Evolutionary conservation across 2,329 filamentous ascomycete genomes (phyloP), one percentile per base, ranked within the genome.

Genomic region (Colletotrichum melonis): DNA sequence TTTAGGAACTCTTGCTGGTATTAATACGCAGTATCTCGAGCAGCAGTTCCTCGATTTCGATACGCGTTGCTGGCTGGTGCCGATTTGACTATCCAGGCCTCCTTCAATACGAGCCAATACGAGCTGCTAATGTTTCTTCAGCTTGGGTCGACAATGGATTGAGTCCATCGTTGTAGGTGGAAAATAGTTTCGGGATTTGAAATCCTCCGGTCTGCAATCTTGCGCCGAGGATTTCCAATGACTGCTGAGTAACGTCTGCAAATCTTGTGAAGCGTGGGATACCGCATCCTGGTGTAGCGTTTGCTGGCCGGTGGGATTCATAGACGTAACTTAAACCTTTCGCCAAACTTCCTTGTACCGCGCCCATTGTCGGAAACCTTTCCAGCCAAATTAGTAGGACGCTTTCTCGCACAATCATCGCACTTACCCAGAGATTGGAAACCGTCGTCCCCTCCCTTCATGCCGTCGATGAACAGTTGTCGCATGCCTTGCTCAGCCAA

Each of bases 321-420:
- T 22, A 49, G 42, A 35, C 32, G 59, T 46, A 32, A 42, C 67
- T 73, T 28, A 72, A 26, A 72, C 54, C 69, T 74, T 74, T 46
- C 63, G 68, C 88, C 88, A 91, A 22, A 88, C 81, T 67, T 91
- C 88, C 78, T 81, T 84, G 77, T 91, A 91, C 75, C 81, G 83
- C 59, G 89, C 88, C 89, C 89, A 91, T 79, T 88, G 88, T 72
- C 84, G 84, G 76, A 90, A 91, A 14, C 89, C 89, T 91, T 58
- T 8, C 7, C 32, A 24, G 12, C 55, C 54, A 35, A 26, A 60
- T 69, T 74, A 69, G 72, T 67, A 69, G 32, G 28, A 1, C 16
- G 22, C 49, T n/a, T 49, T 49, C 19, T 49, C 42, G 35, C 28
- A 62, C 5, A 9, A 24, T 4, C 32, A 5, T 38, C 19, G 42